Percentiles rank a stretch among this genome's conserved stretches.
phyloP scores from a whole-genome alignment of 2,329 filamentous ascomycete species.

The Penicillium polonicum region DNA sequence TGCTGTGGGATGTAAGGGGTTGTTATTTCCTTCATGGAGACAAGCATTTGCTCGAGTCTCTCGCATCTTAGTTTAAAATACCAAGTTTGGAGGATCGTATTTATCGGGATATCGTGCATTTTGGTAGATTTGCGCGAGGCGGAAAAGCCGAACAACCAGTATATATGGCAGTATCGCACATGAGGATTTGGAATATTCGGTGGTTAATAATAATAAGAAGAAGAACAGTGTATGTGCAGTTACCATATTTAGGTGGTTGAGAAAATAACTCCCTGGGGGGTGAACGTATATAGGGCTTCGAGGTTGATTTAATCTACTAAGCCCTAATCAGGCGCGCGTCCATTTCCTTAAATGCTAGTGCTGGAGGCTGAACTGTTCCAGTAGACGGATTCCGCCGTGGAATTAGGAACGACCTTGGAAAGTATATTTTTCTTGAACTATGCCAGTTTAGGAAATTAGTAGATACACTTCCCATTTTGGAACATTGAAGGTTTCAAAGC shows the following conservation, averaged over 20 bases:
- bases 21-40: not conserved
- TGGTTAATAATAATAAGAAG: not conserved
- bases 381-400: not conserved
- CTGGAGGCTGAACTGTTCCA: not conserved
- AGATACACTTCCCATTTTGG: not conserved
- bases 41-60: not conserved
- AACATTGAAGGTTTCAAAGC: not conserved
- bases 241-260: not conserved
- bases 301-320: not conserved
- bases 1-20: not conserved
- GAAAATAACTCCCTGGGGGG: not conserved
- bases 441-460: not conserved
- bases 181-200: not conserved
- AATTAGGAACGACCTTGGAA: not conserved
- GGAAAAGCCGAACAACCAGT: not conserved
- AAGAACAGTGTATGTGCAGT: not conserved
- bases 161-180: not conserved
- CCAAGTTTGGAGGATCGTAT: not conserved
- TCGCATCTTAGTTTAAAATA: not conserved
- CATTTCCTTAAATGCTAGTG: not conserved
- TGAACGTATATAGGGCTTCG: not conserved
- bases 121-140: not conserved
- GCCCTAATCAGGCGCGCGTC: not conserved
- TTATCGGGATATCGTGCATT: not conserved
- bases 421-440: not conserved